Base-by-base conservation (phyloP, 148 eudicot species). In the Silene latifolia region DNA sequence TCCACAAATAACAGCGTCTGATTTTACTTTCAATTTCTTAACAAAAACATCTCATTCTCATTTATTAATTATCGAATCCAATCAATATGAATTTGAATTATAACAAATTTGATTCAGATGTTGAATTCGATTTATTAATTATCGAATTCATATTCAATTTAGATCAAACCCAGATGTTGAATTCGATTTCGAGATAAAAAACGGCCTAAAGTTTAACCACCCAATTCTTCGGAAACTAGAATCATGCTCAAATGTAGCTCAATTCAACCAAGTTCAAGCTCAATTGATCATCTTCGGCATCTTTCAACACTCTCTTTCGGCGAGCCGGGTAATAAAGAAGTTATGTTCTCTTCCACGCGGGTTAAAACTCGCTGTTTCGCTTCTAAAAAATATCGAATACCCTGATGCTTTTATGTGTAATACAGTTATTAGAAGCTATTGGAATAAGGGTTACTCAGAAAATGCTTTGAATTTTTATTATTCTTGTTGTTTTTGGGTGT, bases 321-420 rank as follows among this genome's bases (percentile, higher is more conserved):
- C 86, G 8, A 70, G 93, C 70, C 83, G 91, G 0, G 80, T 70
- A 2, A 75, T 87, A 10, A 89, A 87, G 76, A 87, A 84, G 78
- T 82, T 86, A 3, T 89, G 79, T 51, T 86, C 80, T 56, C 77
- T 83, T 69, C 84, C 82, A 4, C 66, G 70, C 8, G 65, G 73
- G 47, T 60, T 86, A 54, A 29, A 69, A 47, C 63, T 56, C 8
- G 90, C 90, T 1, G 81, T 89, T 21, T 67, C 72, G 58, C 67
- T 87, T 10, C 79, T 87, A 13, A 62, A 72, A 54, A 35, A 42
- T 13, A 54, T 84, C 19, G 80, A 89, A 54, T 70, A 83, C 61
- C 88, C 84, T 3, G 89, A 87, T 84, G 90, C 88, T 15, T 89
- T 87, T 48, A 66, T 89, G 69, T 87, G 93, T 61, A 87, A 87